phyloP scores from a whole-genome alignment of 495 filamentous ascomycete genomes.

The Hapsidospora chrysogenum region DNA sequence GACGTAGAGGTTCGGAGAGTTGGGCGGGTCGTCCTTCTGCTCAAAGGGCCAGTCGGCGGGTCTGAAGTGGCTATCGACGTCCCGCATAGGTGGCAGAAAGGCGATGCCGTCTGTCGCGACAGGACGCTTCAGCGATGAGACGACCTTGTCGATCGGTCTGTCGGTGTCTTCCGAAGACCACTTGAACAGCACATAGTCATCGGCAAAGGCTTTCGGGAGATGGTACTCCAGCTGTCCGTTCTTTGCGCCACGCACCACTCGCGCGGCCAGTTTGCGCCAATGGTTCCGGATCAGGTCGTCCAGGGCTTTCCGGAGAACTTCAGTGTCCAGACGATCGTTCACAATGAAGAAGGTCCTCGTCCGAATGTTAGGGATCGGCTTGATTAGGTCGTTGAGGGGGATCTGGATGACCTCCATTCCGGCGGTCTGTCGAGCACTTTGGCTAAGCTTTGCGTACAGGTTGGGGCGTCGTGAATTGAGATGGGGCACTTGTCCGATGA shows the following conservation, averaged over 20 bases:
- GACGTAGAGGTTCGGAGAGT: background rate
- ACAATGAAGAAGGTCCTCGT: conserved; percentile 2
- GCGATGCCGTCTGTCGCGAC: background rate
- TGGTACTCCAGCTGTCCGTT: conserved; percentile 2
- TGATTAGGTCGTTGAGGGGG: background rate
- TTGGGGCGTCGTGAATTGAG: too few species aligned
- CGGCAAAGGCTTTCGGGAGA: background rate
- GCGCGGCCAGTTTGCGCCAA: background rate
- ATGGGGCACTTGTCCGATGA: too few species aligned
- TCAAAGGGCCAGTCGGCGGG: background rate
- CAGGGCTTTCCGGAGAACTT: background rate
- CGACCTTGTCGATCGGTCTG: background rate
- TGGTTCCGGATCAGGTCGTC: conserved; percentile 1
- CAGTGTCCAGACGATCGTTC: background rate
- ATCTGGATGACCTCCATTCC: background rate
- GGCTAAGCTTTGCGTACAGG: too few species aligned
- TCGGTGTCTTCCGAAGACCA: background rate
- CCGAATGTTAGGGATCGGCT: conserved; percentile 3
- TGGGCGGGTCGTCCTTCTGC: background rate
- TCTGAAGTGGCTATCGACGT: background rate
- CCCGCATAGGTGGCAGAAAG: background rate
- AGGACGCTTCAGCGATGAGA: background rate
- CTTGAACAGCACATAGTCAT: background rate
- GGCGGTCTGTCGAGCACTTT: too few species aligned
- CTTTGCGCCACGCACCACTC: background rate